A percentile compares a stretch with the other conserved stretches of the same genome.
These are phyloP conservation scores for Thermothelomyces thermophilus DNA, from an alignment of 2,329 filamentous ascomycete genomes.

Conservation along the genomic window DNA sequence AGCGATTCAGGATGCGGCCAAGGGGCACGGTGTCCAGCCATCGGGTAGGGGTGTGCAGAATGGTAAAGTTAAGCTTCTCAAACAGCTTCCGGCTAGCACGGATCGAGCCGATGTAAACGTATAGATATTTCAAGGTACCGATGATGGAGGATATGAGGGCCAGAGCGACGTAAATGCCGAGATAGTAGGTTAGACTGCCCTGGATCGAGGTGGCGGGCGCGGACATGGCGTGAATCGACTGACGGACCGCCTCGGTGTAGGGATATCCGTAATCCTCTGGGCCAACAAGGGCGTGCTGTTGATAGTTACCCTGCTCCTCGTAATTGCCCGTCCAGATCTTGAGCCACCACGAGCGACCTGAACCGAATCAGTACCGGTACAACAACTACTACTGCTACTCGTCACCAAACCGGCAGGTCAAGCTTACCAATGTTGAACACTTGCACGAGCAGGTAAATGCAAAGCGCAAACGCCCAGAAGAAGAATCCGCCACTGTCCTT, in stretches of 20 bases:
- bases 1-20: constrained; percentile 69
- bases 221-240: constrained; percentile 36
- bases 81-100: constrained; percentile 64
- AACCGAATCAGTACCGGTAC: constrained; percentile 9
- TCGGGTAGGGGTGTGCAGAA: constrained; percentile 66
- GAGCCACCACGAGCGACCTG: constrained; percentile 57
- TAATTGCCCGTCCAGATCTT: constrained; percentile 52
- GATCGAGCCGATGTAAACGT: constrained; percentile 59
- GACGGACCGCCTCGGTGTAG: constrained; percentile 43
- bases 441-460: constrained; percentile 51
- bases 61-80: constrained; percentile 55
- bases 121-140: constrained; percentile 56
- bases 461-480: constrained; percentile 51
- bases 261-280: constrained; percentile 33
- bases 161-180: constrained; percentile 60
- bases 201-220: constrained; percentile 26
- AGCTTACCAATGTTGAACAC: constrained; percentile 45
- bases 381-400: too few species aligned
- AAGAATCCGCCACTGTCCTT: constrained; percentile 56
- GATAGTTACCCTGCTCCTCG: constrained; percentile 28
- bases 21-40: constrained; percentile 77
- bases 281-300: constrained; percentile 23
- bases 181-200: constrained; percentile 52
- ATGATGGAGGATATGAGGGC: constrained; percentile 51
- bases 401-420: not conserved